phyloP scores from a whole-genome alignment of 2,329 filamentous ascomycete species.

The Aspergillus pseudoglaucus region DNA sequence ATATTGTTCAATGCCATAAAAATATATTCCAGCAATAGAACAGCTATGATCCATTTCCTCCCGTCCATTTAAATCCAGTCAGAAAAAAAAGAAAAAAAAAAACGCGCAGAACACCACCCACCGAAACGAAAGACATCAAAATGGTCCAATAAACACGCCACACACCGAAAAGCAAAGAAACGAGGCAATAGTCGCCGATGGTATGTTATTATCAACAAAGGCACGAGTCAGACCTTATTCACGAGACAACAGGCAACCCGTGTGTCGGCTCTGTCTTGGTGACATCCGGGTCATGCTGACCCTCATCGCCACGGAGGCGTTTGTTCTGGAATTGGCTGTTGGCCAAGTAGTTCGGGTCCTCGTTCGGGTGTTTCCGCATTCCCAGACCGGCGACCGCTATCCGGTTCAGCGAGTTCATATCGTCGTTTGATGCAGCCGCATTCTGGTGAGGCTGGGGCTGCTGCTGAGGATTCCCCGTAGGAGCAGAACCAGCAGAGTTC shows the following conservation, averaged over 20 bases:
- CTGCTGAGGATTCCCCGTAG: constrained; percentile 19
- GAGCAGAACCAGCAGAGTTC: constrained; percentile 8
- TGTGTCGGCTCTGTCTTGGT: constrained; percentile 23
- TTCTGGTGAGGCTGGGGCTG: constrained; percentile 21
- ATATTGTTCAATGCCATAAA: too few species aligned
- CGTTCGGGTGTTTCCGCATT: constrained; percentile 38
- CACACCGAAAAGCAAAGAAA: too few species aligned
- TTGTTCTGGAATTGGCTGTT: constrained; percentile 27
- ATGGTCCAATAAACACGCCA: too few species aligned
- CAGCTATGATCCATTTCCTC: too few species aligned
- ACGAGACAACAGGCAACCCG: constrained; percentile 22
- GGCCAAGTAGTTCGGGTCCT: constrained; percentile 29
- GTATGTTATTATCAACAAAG: not conserved
- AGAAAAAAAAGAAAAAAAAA: too few species aligned
- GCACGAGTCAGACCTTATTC: not conserved
- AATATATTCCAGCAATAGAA: too few species aligned
- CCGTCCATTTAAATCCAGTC: too few species aligned
- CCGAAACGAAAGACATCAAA: too few species aligned
- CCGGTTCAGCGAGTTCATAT: constrained; percentile 37
- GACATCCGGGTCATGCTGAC: constrained; percentile 17
- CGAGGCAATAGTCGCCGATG: too few species aligned
- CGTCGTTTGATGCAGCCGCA: constrained; percentile 26
- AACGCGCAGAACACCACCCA: too few species aligned
- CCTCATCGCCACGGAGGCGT: constrained; percentile 25
- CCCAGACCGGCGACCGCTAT: constrained; percentile 39